Evolutionary conservation across 495 filamentous ascomycete species (phyloP).

Genomic region (Darksidea phi): DNA sequence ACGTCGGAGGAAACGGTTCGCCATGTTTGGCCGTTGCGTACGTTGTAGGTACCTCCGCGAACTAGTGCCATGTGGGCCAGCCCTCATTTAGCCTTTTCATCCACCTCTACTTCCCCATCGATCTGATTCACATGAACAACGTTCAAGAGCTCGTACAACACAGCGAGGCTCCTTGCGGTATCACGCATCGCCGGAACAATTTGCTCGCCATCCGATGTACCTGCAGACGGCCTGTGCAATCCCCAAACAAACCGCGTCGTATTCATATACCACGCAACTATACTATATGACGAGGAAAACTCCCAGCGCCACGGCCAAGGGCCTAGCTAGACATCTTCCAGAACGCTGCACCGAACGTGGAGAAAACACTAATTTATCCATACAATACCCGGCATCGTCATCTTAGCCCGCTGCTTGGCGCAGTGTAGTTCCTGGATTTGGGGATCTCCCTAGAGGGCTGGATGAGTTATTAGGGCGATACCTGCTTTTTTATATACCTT

Average conservation of each 20-base stretch:
- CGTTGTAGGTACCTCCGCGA: not conserved
- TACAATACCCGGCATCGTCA: slow-evolving; percentile 35
- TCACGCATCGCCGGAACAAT: slow-evolving; percentile 21
- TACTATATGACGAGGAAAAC: too few relatives aligned
- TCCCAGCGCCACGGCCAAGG: not conserved
- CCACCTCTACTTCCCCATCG: slow-evolving; percentile 3
- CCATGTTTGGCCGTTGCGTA: not conserved
- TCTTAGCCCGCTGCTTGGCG: slow-evolving; percentile 13
- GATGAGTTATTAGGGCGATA: slow-evolving; percentile 30
- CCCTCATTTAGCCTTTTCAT: slow-evolving; percentile 14
- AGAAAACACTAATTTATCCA: slow-evolving; percentile 24
- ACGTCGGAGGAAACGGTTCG: not conserved
- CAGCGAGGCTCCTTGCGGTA: too few relatives aligned
- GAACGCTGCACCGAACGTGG: not conserved
- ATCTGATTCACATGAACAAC: slow-evolving; percentile 17
- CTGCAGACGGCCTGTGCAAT: not conserved
- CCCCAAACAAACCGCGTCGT: not conserved
- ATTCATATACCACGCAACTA: slow-evolving; percentile 1
- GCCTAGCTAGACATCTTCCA: slow-evolving; percentile 10
- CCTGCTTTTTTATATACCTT: slow-evolving; percentile 6
- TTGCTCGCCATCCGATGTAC: slow-evolving; percentile 4
- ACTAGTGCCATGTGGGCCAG: not conserved
- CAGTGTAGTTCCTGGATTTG: not conserved
- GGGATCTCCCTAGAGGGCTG: not conserved
- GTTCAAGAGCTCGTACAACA: too few relatives aligned